These are phyloP conservation scores for Amborella trichopoda DNA, from an alignment of 164 flowering plant genomes.

Conservation along the genomic window DNA sequence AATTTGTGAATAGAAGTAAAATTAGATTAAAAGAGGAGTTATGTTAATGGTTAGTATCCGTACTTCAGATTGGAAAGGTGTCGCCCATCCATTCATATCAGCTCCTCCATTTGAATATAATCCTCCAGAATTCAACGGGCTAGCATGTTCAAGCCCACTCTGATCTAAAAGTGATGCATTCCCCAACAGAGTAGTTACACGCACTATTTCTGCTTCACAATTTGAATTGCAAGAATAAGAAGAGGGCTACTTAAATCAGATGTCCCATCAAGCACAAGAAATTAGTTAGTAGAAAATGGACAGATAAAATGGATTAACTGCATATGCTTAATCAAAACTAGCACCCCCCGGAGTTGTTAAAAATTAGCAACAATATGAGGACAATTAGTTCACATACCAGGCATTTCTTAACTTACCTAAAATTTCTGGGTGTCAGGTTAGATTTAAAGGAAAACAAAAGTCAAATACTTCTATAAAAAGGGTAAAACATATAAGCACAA, in stretches of 20 bases:
- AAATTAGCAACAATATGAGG: too few species aligned
- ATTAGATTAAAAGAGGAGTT: constrained; percentile 60
- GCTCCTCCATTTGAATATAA: constrained; percentile 92
- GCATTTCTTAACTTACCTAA: too few species aligned
- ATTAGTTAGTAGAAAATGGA: constrained; percentile 50
- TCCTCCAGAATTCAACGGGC: constrained; percentile 94
- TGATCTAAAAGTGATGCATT: constrained; percentile 98
- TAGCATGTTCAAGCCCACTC: constrained; percentile 97
- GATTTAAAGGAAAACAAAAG: too few species aligned
- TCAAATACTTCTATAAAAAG: too few species aligned
- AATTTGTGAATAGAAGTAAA: constrained; percentile 37
- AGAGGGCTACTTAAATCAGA: constrained; percentile 78
- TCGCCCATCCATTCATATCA: constrained; percentile 83
- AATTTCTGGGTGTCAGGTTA: too few species aligned
- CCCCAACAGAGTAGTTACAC: constrained; percentile 99
- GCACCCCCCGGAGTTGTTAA: too few species aligned
- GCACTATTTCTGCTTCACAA: constrained; percentile 99
- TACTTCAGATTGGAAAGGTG: constrained; percentile 98
- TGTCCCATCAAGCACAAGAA: too few species aligned
- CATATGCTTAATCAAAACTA: constrained; percentile 23
- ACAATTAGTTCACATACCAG: too few species aligned
- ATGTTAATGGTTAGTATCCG: constrained; percentile 98
- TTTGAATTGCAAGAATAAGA: constrained; percentile 89
- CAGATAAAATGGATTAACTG: constrained; percentile 21
- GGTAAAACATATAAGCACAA: too few species aligned